These are phyloP conservation scores for Rhizopus stolonifer DNA, from an alignment of 371 early-diverging fungal species.

Conservation along the genomic window DNA sequence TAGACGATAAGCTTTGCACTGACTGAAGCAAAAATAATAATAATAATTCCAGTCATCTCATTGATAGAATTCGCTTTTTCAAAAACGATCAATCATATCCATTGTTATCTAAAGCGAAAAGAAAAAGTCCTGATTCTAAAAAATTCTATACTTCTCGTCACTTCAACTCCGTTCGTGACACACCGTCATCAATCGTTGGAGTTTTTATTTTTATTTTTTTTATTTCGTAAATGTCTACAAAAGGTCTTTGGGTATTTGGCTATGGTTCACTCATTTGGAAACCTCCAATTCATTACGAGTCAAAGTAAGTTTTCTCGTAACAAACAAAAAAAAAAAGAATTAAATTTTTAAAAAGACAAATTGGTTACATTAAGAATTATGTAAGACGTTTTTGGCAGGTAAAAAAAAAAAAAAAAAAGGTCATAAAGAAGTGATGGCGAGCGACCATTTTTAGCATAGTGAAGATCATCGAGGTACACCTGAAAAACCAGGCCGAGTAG, in stretches of 20 bases:
- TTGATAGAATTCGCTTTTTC: too few relatives aligned
- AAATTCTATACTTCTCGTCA: too few relatives aligned
- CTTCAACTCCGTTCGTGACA: too few relatives aligned
- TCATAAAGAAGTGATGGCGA: not conserved
- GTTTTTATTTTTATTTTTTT: too few relatives aligned
- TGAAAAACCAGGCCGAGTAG: conserved; percentile 84
- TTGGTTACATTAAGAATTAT: conserved; percentile 80
- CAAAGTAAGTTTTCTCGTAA: conserved; percentile 27
- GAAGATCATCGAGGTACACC: conserved; percentile 92
- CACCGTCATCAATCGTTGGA: too few relatives aligned
- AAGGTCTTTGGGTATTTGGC: conserved; percentile 83
- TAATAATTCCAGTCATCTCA: too few relatives aligned
- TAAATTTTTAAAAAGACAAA: conserved; percentile 30
- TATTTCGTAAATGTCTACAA: conserved; percentile 3
- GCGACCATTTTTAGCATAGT: conserved; percentile 49
- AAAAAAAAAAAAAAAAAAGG: conserved; percentile 1
- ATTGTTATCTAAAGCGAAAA: too few relatives aligned
- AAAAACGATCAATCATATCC: too few relatives aligned
- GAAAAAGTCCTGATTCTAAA: too few relatives aligned
- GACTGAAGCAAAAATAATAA: too few relatives aligned
- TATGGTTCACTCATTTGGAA: conserved; percentile 91
- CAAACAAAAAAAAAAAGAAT: not conserved
- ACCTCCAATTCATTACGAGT: conserved; percentile 58
- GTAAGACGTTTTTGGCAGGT: conserved; percentile 90
- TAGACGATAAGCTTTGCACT: too few relatives aligned